phyloP scores from a whole-genome alignment of 1,139 yeast species.

The Geotrichum klebahnii region DNA sequence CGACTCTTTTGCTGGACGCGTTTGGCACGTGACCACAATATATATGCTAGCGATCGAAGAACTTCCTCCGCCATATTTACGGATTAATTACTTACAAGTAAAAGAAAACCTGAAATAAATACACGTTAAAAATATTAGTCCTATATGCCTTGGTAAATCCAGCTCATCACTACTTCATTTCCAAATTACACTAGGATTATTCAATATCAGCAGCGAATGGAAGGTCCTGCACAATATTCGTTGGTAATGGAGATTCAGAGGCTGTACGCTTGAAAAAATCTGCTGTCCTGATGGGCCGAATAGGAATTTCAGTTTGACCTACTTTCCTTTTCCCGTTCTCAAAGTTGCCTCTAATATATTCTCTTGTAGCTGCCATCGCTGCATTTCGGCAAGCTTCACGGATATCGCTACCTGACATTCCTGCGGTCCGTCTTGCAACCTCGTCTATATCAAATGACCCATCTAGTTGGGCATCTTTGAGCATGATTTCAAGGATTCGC shows the following conservation, averaged over 20 bases:
- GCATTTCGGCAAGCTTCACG: slow-evolving; percentile 92
- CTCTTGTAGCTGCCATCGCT: slow-evolving; percentile 83
- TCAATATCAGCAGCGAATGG: slow-evolving; percentile 1
- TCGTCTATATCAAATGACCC: slow-evolving; percentile 53
- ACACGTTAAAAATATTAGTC: too few species aligned
- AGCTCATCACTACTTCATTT: too few species aligned
- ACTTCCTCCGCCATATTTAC: neutral
- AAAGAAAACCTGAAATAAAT: too few species aligned
- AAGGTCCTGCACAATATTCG: slow-evolving; percentile 25
- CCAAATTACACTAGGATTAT: neutral
- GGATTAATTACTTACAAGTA: too few species aligned
- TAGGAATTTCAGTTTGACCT: slow-evolving; percentile 11
- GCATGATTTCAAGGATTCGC: slow-evolving; percentile 61
- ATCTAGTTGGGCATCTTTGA: slow-evolving; percentile 57
- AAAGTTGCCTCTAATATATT: slow-evolving; percentile 51
- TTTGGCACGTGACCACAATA: neutral
- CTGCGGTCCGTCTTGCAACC: slow-evolving; percentile 62
- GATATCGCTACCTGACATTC: slow-evolving; percentile 85
- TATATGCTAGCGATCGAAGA: neutral
- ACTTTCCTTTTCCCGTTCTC: slow-evolving; percentile 22
- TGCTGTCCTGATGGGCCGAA: slow-evolving; percentile 39
- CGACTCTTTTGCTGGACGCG: neutral
- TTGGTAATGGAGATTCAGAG: slow-evolving; percentile 29
- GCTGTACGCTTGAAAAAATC: slow-evolving; percentile 38
- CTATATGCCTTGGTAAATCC: too few species aligned